Evolutionary conservation across 1,284 basidiomycete genomes (phyloP).

Genomic region (Malassezia furfur): DNA sequence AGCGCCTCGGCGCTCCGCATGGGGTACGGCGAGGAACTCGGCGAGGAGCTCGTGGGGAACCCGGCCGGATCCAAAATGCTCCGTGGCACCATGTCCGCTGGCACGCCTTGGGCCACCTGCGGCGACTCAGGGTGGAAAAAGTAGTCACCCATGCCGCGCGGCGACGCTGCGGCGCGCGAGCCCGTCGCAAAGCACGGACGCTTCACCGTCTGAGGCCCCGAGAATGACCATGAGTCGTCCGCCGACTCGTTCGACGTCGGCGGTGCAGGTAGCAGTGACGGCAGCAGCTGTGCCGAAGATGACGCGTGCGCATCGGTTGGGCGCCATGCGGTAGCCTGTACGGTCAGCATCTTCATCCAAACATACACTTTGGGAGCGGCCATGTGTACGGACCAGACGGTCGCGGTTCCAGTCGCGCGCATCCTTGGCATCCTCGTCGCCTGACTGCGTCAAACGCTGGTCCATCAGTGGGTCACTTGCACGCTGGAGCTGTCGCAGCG

Average conservation of each 20-base stretch:
- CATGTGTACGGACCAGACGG: constrained; percentile 1
- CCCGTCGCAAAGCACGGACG: neutral
- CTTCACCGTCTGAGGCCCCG: neutral
- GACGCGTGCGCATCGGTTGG: too few relatives aligned
- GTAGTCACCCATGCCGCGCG: constrained; percentile 28
- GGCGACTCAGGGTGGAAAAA: constrained; percentile 41
- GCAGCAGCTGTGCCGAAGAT: neutral
- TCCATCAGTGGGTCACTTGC: too few relatives aligned
- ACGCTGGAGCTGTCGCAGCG: constrained; percentile 2
- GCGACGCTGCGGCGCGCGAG: neutral
- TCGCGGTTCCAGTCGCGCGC: neutral
- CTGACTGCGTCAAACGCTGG: too few relatives aligned
- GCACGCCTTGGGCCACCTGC: constrained; percentile 6
- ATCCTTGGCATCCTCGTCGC: neutral
- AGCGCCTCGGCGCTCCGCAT: neutral
- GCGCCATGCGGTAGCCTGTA: too few relatives aligned
- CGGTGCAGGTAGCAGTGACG: neutral
- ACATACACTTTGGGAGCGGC: constrained; percentile 13
- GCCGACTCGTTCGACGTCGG: neutral
- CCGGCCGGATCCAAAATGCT: too few relatives aligned
- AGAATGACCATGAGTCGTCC: neutral
- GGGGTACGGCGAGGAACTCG: neutral
- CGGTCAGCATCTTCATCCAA: too few relatives aligned
- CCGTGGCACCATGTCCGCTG: neutral
- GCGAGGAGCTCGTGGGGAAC: neutral